Evolutionary conservation across 352 stramenopile genomes (phyloP).

Genomic region (Plasmopara halstedii): DNA sequence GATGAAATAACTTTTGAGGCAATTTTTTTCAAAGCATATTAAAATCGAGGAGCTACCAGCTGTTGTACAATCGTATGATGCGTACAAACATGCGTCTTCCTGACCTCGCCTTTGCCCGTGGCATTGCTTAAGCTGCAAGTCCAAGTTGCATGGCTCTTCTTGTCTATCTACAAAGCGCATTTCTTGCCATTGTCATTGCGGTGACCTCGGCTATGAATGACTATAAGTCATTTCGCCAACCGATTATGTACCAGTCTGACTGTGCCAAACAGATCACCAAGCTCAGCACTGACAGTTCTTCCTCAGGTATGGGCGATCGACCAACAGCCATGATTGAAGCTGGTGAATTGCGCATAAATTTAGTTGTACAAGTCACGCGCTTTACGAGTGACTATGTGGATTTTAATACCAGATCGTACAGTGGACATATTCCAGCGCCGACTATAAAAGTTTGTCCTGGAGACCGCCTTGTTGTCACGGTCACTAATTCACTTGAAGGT

Average conservation of each 20-base stretch:
- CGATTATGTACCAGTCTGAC: constrained; percentile 10
- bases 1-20: too few species aligned
- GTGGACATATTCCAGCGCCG: constrained; percentile 49
- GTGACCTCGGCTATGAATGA: constrained; percentile 19
- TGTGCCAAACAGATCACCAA: constrained; percentile 29
- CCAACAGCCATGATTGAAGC: constrained; percentile 31
- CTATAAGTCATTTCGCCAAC: constrained; percentile 34
- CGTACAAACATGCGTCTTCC: background rate
- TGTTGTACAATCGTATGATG: background rate
- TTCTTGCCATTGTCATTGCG: constrained; percentile 6
- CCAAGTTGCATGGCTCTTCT: constrained; percentile 10
- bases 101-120: constrained; percentile 9
- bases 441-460: constrained; percentile 72
- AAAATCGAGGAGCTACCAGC: too few species aligned
- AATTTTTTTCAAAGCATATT: too few species aligned
- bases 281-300: constrained; percentile 13
- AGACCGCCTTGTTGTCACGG: constrained; percentile 46
- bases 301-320: constrained; percentile 18
- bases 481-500: constrained; percentile 44
- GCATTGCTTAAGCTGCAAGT: constrained; percentile 12
- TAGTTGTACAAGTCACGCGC: constrained; percentile 44
- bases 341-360: constrained; percentile 46
- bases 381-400: constrained; percentile 67
- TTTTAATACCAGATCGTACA: constrained; percentile 72
- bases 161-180: constrained; percentile 2